Conservation (phyloP, 768 basidiomycete genomes). For the Candolleomyces aberdarensis region DNA sequence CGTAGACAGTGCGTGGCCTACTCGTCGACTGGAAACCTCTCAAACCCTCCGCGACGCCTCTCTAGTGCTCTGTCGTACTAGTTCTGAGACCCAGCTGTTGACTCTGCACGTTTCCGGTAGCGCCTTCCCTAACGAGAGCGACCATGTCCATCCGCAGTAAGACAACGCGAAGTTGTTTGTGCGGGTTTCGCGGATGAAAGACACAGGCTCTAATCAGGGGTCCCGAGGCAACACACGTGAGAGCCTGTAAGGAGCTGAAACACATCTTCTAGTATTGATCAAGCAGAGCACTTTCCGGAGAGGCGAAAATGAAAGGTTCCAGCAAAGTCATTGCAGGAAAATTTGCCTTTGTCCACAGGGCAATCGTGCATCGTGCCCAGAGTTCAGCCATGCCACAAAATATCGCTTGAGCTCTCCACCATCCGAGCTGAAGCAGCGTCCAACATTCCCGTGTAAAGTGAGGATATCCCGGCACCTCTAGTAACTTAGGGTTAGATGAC, state of each 20-base stretch:
- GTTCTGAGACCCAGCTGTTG: background rate
- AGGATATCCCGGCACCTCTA: background rate
- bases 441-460: background rate
- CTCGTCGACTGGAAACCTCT: background rate
- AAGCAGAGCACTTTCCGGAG: background rate
- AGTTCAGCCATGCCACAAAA: background rate
- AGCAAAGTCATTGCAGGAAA: background rate
- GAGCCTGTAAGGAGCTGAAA: background rate
- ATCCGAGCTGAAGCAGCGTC: background rate
- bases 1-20: background rate
- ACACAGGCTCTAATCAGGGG: background rate
- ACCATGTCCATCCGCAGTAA: too few species aligned
- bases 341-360: background rate
- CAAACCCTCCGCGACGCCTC: background rate
- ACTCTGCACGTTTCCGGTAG: background rate
- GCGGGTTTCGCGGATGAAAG: background rate
- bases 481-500: constrained; percentile 4
- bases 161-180: background rate
- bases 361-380: background rate
- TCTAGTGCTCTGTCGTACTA: background rate
- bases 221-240: background rate
- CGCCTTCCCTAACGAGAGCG: background rate
- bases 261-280: background rate
- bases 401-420: background rate
- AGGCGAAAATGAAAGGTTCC: background rate